Conservation (phyloP, 169 alveolate species). For the Plasmodium malariae region DNA sequence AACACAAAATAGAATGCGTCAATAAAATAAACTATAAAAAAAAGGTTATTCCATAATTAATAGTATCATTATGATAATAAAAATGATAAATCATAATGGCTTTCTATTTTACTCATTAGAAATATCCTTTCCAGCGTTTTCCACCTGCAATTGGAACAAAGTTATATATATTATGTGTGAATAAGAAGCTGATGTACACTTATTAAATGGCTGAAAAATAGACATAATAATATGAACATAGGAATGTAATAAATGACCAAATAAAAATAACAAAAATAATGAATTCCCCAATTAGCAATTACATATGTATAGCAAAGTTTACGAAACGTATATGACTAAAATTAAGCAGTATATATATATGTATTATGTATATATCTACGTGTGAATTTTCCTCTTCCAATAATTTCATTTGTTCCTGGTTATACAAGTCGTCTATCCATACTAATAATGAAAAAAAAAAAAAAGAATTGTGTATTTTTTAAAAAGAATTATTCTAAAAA, state of each 20-base stretch:
- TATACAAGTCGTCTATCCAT: slow-evolving; percentile 73
- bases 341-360: slow-evolving; percentile 3
- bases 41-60: too few relatives aligned
- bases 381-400: slow-evolving; percentile 57
- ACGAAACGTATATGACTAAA: too few relatives aligned
- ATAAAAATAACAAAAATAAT: neutral
- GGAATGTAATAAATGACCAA: neutral
- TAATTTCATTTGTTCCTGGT: slow-evolving; percentile 69
- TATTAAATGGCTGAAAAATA: too few relatives aligned
- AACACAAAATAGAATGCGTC: too few relatives aligned
- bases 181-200: too few relatives aligned
- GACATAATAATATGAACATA: neutral
- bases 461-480: neutral
- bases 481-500: slow-evolving; percentile 11
- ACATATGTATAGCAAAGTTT: neutral
- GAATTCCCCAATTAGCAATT: neutral
- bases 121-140: slow-evolving; percentile 25
- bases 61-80: too few relatives aligned
- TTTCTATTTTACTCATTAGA: slow-evolving; percentile 10
- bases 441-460: slow-evolving; percentile 67
- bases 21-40: too few relatives aligned
- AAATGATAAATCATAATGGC: neutral
- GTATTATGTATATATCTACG: slow-evolving; percentile 27
- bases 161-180: too few relatives aligned
- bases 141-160: slow-evolving; percentile 38